These are phyloP conservation scores for Camellia granthamiana DNA, from an alignment of 148 eudicot species.

Conservation along the genomic window DNA sequence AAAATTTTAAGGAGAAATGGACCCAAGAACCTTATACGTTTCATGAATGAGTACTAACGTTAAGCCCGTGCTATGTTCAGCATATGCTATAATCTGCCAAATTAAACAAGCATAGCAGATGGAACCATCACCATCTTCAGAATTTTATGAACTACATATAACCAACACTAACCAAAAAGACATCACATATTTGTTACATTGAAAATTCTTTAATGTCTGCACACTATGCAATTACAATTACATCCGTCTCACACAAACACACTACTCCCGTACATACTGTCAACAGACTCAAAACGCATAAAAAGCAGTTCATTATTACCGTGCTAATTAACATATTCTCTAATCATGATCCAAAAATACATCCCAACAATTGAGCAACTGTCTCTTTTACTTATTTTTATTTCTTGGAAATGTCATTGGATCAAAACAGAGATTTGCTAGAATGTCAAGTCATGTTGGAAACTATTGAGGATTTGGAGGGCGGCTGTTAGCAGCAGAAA, in stretches of 20 bases:
- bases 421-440: background rate
- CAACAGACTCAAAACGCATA: background rate
- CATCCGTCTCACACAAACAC: background rate
- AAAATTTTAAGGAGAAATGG: too few species aligned
- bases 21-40: too few species aligned
- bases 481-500: slow-evolving; percentile 68
- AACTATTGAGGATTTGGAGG: slow-evolving; percentile 72
- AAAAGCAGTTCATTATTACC: background rate
- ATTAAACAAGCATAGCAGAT: too few species aligned
- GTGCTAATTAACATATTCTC: background rate
- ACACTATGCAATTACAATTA: background rate
- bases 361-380: background rate
- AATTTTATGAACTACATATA: background rate
- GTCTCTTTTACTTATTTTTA: background rate
- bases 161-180: background rate
- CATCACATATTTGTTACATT: background rate
- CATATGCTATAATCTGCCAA: too few species aligned
- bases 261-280: background rate
- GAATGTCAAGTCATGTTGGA: background rate
- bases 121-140: too few species aligned
- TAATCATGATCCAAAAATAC: background rate
- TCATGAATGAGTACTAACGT: too few species aligned
- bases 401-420: background rate
- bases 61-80: too few species aligned
- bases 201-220: background rate